Percentiles rank a stretch among this genome's conserved stretches.
Evolutionary conservation across 1,284 basidiomycete species (phyloP).

Genomic region (Termitomyces sp.): DNA sequence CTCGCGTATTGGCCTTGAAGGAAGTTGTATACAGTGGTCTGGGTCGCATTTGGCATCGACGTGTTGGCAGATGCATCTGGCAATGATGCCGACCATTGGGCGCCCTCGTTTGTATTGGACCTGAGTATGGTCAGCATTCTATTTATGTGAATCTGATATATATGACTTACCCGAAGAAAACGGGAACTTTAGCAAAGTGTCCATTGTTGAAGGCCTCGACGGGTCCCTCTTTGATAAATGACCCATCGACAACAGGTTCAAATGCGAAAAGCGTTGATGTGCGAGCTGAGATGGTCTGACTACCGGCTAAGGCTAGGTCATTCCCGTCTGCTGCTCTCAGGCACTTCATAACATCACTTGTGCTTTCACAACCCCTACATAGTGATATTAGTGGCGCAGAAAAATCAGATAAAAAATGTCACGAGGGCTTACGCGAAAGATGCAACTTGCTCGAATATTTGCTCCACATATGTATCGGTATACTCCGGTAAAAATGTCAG

Average conservation of each 20-base stretch:
- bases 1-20: slow-evolving; percentile 29
- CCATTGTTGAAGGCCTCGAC: slow-evolving; percentile 30
- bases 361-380: slow-evolving; percentile 23
- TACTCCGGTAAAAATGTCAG: slow-evolving; percentile 26
- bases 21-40: slow-evolving; percentile 33
- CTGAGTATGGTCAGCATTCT: slow-evolving; percentile 11
- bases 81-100: slow-evolving; percentile 29
- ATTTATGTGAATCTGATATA: background rate
- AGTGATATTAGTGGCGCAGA: background rate
- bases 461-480: slow-evolving; percentile 25
- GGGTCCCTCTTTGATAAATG: slow-evolving; percentile 26
- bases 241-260: slow-evolving; percentile 29
- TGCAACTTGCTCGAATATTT: slow-evolving; percentile 27
- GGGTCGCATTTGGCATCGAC: slow-evolving; percentile 28
- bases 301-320: slow-evolving; percentile 25
- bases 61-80: slow-evolving; percentile 30
- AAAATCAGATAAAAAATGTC: background rate
- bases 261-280: slow-evolving; percentile 28
- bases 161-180: slow-evolving; percentile 27
- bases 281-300: slow-evolving; percentile 21
- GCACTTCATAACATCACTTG: slow-evolving; percentile 22
- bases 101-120: slow-evolving; percentile 34
- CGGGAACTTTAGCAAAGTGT: slow-evolving; percentile 29
- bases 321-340: slow-evolving; percentile 23
- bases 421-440: slow-evolving; percentile 23